phyloP scores from a whole-genome alignment of 352 stramenopile species.

The Globisporangium spiculum region DNA sequence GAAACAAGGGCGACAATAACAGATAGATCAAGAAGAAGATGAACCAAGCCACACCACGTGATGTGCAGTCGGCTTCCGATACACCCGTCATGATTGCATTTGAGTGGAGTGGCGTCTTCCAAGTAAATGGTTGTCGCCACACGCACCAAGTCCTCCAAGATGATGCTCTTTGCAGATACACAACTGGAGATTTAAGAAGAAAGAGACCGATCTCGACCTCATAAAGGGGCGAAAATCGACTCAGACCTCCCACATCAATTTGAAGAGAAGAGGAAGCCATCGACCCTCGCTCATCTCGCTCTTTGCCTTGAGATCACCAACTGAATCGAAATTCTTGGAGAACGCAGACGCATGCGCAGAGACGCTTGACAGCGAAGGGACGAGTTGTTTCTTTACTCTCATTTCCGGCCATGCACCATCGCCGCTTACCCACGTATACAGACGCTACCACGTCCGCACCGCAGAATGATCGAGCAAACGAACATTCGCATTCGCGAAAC shows the following conservation, averaged over 20 bases:
- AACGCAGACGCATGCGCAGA: not conserved
- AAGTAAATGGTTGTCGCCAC: constrained; percentile 32
- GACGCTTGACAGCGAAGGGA: not conserved
- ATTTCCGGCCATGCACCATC: constrained; percentile 65
- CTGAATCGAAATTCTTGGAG: constrained; percentile 1
- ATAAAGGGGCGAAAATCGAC: not conserved
- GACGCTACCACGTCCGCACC: not conserved
- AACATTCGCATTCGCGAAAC: not conserved
- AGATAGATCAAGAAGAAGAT: not conserved
- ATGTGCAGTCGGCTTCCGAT: constrained; percentile 29
- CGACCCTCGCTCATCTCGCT: not conserved
- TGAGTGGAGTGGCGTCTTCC: constrained; percentile 69
- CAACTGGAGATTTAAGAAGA: constrained; percentile 71
- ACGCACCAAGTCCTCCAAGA: constrained; percentile 84
- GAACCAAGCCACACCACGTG: constrained; percentile 7
- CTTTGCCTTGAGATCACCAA: not conserved
- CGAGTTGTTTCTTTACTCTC: constrained; percentile 69
- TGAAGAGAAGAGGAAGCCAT: constrained; percentile 74
- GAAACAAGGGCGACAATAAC: not conserved
- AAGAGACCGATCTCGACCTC: not conserved
- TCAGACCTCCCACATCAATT: constrained; percentile 61
- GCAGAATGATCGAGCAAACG: not conserved
- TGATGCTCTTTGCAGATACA: constrained; percentile 50
- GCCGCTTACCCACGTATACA: not conserved
- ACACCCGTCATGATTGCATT: constrained; percentile 88